Conservation (phyloP, 2,329 filamentous ascomycete genomes). For the Pseudocercospora musae region DNA sequence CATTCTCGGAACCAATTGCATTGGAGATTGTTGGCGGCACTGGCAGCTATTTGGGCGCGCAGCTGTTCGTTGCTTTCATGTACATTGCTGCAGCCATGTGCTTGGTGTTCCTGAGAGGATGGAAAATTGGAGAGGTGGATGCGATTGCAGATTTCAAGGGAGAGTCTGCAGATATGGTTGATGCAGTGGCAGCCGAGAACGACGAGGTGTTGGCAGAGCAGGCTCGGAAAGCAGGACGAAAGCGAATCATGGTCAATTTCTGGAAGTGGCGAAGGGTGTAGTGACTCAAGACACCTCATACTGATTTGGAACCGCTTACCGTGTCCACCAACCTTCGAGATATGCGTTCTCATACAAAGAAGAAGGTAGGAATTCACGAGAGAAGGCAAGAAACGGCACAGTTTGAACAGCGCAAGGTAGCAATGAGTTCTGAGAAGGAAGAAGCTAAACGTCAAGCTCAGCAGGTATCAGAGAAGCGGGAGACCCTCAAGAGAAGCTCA, state of each 20-base stretch:
- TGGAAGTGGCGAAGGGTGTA: constrained; percentile 35
- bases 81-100: constrained; percentile 56
- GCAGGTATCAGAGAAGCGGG: too few species aligned
- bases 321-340: too few species aligned
- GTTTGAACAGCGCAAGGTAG: too few species aligned
- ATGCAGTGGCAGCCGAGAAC: constrained; percentile 24
- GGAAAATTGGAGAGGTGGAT: constrained; percentile 59
- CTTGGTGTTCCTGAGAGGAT: constrained; percentile 55
- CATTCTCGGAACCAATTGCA: constrained; percentile 58
- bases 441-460: too few species aligned
- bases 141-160: constrained; percentile 36
- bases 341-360: too few species aligned
- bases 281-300: too few species aligned
- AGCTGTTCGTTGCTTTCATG: constrained; percentile 61
- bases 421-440: too few species aligned
- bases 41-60: constrained; percentile 55
- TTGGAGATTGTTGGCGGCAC: constrained; percentile 51
- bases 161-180: constrained; percentile 24
- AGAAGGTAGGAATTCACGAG: too few species aligned
- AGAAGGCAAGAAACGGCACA: too few species aligned
- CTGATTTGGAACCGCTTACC: too few species aligned
- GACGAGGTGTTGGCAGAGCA: constrained; percentile 22
- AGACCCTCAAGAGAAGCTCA: too few species aligned
- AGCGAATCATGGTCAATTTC: constrained; percentile 27
- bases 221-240: constrained; percentile 27